Conservation (phyloP, 495 filamentous ascomycete species). For the Filosporella fistucella region DNA sequence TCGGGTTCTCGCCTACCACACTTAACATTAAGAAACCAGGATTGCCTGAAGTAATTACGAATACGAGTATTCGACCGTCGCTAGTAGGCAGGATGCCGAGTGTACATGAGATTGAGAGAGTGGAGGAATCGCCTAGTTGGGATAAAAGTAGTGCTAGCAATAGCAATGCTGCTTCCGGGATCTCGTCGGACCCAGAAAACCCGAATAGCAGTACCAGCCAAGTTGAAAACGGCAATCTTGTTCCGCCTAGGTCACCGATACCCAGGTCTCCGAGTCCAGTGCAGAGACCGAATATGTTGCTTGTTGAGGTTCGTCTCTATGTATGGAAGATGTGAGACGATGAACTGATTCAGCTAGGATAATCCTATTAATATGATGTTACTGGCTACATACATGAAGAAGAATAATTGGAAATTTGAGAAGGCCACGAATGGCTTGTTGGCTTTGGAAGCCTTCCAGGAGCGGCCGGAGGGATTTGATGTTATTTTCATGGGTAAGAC, state of each 20-base stretch:
- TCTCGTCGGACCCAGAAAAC: no score
- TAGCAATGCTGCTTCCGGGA: no score
- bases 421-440: slow-evolving; percentile 34
- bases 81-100: no score
- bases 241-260: no score
- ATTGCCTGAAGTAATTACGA: no score
- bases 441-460: slow-evolving; percentile 21
- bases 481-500: slow-evolving; percentile 19
- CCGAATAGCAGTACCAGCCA: no score
- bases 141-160: no score
- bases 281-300: slow-evolving; percentile 8
- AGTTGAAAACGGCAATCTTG: no score
- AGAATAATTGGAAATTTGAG: slow-evolving; percentile 29
- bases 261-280: no score
- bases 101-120: no score
- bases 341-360: slow-evolving; percentile 3
- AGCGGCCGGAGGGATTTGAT: slow-evolving; percentile 10
- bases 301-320: slow-evolving; percentile 10
- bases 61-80: no score
- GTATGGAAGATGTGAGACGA: not conserved
- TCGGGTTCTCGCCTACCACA: slow-evolving; percentile 15
- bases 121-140: no score
- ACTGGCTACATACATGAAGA: slow-evolving; percentile 18
- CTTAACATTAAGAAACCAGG: slow-evolving; percentile 1
- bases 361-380: slow-evolving; percentile 21